Evolutionary conservation across 768 basidiomycete species (phyloP), one percentile per base, ranked within the genome.

Genomic region (Exsudoporus frostii): DNA sequence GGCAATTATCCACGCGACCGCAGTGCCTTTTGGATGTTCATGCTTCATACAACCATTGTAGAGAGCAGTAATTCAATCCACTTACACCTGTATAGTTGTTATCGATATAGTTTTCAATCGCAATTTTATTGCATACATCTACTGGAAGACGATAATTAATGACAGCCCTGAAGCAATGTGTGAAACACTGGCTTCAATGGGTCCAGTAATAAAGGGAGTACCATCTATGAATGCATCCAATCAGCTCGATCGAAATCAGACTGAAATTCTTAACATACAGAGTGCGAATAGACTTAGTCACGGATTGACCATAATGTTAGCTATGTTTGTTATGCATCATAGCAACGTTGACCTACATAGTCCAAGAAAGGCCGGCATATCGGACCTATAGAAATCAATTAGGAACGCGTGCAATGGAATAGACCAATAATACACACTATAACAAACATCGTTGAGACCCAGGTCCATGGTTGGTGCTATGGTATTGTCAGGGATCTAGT

Each of bases 401-500:
- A 3, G 34, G 34, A 36, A 17, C 5, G 5, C 7, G 1, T 20
- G n/a, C 2, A 11, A 30, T 9, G 6, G 5, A 30, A 7, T 9
- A 4, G 2, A 2, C 24, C 17, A 4, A 5, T 14, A 15, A 15
- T 13, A 40, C 45, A 4, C 20, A 52, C 51, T 2, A 48, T 13
- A 39, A 54, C 8, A 14, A 51, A 54, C 2, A 50, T 11, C 0
- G 36, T 38, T n/a, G 53, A 54, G 10, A 54, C 34, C 38, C 44
- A 37, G 20, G 53, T 50, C 56, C 56, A 57, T 0, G 22, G 24
- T 45, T 10, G 38, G 10, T 27, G 15, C 56, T 57, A 15, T 8
- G 2, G 10, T 2, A n/a, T 5, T 11, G 11, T 56, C 24, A 47
- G 9, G 2, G 15, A 10, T 9, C 7, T 22, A 19, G 27, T 11